Percentiles rank a stretch among this genome's conserved stretches.
These are phyloP conservation scores for Teratosphaeria zuluensis DNA, from an alignment of 2,329 filamentous ascomycete genomes.

Conservation along the genomic window DNA sequence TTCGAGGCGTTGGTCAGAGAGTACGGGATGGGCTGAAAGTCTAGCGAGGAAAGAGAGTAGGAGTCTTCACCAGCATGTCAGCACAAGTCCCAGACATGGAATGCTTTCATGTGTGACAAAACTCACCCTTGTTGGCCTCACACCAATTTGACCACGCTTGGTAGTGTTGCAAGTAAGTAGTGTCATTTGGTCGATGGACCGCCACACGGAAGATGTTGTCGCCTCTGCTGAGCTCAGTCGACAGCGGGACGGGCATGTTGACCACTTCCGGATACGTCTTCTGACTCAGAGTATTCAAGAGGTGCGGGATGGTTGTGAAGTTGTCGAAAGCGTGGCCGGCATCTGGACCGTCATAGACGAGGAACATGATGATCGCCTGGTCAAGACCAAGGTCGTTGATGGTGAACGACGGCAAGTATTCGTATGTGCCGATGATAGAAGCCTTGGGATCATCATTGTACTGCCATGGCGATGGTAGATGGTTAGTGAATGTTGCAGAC, in stretches of 20 bases:
- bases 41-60: conserved; percentile 3
- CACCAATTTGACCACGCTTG: conserved; percentile 23
- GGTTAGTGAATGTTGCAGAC: no score
- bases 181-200: conserved; percentile 19
- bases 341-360: conserved; percentile 28
- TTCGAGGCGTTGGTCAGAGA: conserved; percentile 6
- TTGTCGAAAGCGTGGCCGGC: conserved; percentile 24
- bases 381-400: conserved; percentile 22
- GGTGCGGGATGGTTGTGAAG: conserved; percentile 24
- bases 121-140: conserved; percentile 10
- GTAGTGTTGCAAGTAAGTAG: conserved; percentile 14
- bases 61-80: neutral
- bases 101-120: no score
- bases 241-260: conserved; percentile 25
- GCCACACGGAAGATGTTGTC: conserved; percentile 28
- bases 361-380: conserved; percentile 25
- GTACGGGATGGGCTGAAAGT: conserved; percentile 13
- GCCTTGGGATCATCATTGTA: conserved; percentile 28
- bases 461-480: neutral
- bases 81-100: no score
- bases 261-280: conserved; percentile 26
- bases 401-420: conserved; percentile 22
- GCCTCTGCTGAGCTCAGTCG: conserved; percentile 21
- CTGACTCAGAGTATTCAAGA: conserved; percentile 20
- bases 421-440: conserved; percentile 25